A percentile compares a stretch with the other conserved stretches of the same genome.
These are phyloP conservation scores for Phaeomoniella chlamydospora DNA, from an alignment of 2,329 filamentous ascomycete species.

Conservation along the genomic window DNA sequence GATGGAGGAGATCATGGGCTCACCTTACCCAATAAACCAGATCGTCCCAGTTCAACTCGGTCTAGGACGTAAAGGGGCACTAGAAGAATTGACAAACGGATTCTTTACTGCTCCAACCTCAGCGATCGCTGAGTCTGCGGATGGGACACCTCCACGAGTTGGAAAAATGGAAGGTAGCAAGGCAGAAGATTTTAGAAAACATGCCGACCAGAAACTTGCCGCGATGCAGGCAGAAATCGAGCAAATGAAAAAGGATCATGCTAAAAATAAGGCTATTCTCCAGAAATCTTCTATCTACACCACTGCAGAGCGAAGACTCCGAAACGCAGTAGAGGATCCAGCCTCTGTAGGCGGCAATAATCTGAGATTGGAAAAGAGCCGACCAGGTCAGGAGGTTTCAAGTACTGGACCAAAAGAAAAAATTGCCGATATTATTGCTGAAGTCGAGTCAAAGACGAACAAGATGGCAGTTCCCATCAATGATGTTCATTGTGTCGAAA, in stretches of 20 bases:
- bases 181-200: slow-evolving; percentile 69
- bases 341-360: slow-evolving; percentile 6
- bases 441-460: slow-evolving; percentile 58
- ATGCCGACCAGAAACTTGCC: slow-evolving; percentile 57
- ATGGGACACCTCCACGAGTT: slow-evolving; percentile 22
- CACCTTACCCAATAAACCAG: slow-evolving; percentile 71
- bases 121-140: slow-evolving; percentile 15
- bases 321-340: slow-evolving; percentile 35
- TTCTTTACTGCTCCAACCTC: slow-evolving; percentile 55
- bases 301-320: slow-evolving; percentile 61
- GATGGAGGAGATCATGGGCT: slow-evolving; percentile 96
- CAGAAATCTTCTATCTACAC: slow-evolving; percentile 56
- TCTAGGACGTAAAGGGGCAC: slow-evolving; percentile 68
- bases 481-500: slow-evolving; percentile 56
- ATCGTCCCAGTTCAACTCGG: slow-evolving; percentile 81
- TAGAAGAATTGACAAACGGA: slow-evolving; percentile 67
- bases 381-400: slow-evolving; percentile 23
- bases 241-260: slow-evolving; percentile 67
- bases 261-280: slow-evolving; percentile 58
- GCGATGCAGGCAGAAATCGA: slow-evolving; percentile 71
- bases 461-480: slow-evolving; percentile 51
- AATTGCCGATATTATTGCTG: slow-evolving; percentile 58
- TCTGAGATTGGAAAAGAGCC: slow-evolving; percentile 19
- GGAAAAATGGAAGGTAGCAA: slow-evolving; percentile 60
- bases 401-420: slow-evolving; percentile 31